These are phyloP conservation scores for Stylosanthes scabra DNA, from an alignment of 331 rosid genomes.

Conservation along the genomic window DNA sequence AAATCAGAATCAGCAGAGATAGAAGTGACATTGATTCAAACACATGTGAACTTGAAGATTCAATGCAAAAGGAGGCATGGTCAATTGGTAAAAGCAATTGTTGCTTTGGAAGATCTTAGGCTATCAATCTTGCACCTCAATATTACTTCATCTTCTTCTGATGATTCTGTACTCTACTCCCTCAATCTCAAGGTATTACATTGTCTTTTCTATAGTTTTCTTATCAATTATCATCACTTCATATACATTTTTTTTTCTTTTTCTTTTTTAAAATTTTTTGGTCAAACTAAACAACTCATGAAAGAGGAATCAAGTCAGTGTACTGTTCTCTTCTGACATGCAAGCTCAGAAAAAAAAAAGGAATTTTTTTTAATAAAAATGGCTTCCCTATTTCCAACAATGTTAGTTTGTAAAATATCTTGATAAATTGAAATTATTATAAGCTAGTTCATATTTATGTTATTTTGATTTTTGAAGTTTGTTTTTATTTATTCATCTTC, in stretches of 20 bases:
- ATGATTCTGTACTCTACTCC: constrained; percentile 72
- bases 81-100: constrained; percentile 72
- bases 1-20: constrained; percentile 75
- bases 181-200: constrained; percentile 92
- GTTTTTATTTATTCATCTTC: too few relatives aligned
- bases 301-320: constrained; percentile 52
- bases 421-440: neutral
- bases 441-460: neutral
- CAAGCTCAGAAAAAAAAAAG: constrained; percentile 43
- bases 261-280: neutral
- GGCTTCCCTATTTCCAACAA: constrained; percentile 45
- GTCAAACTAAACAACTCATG: constrained; percentile 53
- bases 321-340: constrained; percentile 55
- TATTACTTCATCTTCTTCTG: constrained; percentile 76
- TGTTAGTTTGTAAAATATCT: neutral
- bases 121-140: constrained; percentile 86
- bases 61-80: constrained; percentile 65
- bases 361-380: neutral
- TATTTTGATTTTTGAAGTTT: too few relatives aligned
- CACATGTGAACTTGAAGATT: constrained; percentile 91
- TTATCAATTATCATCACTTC: neutral
- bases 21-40: constrained; percentile 82
- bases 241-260: too few relatives aligned
- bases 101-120: constrained; percentile 83
- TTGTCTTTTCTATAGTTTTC: constrained; percentile 26